Base-by-base conservation (phyloP, 1,139 yeast genomes). In the Geotrichum candidum region DNA sequence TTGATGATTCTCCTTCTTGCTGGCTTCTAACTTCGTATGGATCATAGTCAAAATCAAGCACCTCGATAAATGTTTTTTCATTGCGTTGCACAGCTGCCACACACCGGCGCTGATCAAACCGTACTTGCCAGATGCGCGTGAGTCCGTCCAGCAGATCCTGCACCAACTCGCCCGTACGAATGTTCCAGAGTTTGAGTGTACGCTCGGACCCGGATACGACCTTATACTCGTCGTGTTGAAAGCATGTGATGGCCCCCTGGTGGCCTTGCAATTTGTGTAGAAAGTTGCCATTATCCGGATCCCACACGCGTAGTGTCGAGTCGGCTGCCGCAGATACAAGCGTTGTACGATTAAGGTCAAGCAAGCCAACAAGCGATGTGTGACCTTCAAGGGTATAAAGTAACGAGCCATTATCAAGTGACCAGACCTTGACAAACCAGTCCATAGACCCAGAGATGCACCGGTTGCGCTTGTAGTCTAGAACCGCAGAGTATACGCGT, bases 311-410 rank as follows among this genome's bases (percentile, higher is more conserved):
- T 54, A 94, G 79, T 0, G 97, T 87, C 1, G 96, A 84, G 73
- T 94, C 99, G 0, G 98, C 98, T 0, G 98, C 98, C 0, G 97
- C 99, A 51, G 96, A 88, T 1, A 94, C 96, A 18, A 94, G 79
- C 53, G 85, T 85, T 23, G 87, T 85, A 51, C 88, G 86, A 9
- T 90, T 86, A 27, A 92, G 80, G 56, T 89, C 91, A 46, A 95
- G 79, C 27, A 94, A 77, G 0, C 99, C 99, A 25, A 94, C 99
- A 25, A 94, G 77, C 15, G 95, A 89, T 0, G 90, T 85, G 73
- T 94, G 99, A 0, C 97, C 97, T 64, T 85, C 89, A 51, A 90
- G 76, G 0, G 89, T 82, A 61, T 83, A 79, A 35, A 88, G 72
- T 54, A 87, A 78, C 56, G 84, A 81, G 11, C 97, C 97, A 38